Evolutionary conservation across 1,284 basidiomycete genomes (phyloP), one percentile per base, ranked within the genome.

Genomic region (Puccinia triticina): DNA sequence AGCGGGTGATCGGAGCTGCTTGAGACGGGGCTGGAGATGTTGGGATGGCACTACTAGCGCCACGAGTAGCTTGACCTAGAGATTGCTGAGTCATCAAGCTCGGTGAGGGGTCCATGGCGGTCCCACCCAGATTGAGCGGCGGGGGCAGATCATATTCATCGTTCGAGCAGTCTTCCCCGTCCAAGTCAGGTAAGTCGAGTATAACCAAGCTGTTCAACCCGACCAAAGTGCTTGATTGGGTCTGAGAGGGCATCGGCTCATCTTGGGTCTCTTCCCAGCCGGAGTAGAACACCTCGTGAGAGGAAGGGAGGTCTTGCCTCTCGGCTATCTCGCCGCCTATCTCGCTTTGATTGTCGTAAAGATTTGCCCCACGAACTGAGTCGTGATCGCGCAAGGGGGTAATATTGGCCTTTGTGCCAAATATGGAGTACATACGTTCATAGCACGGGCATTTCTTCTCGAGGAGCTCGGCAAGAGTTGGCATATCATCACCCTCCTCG

Each of bases 371-470:
- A 7, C 8, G 8, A 5, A 7, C 29, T 32, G 34, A 11, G 12
- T 69, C 67, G 21, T 14, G 46, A 46, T 32, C 2, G 23, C 8
- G 40, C 8, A 69, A n/a, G 3, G 67, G 67, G 2, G 67, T 46
- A 5, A 74, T 26, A 18, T 74, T 74, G 18, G 43, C n/a, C 21
- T 74, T 74, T n/a, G 48, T 50, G 18, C 71, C 71, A 73, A 50
- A 73, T 14, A 73, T 55, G 16, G 16, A 23, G 48, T 55, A 37
- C 72, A 74, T 74, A 32, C 50, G 71, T 4, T 48, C 46, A 21
- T 73, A 73, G 26, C 71, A 73, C 10, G 21, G 37, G 23, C 72
- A 74, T 32, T 53, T 74, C 14, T 23, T 34, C n/a, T 74, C 50
- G 2, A 74, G 72, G 10, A 53, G 53, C 34, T 74, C 46, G 7